Evolutionary conservation across 1,284 basidiomycete genomes (phyloP), one percentile per base, ranked within the genome.

Genomic region (Macrocybe sp.): DNA sequence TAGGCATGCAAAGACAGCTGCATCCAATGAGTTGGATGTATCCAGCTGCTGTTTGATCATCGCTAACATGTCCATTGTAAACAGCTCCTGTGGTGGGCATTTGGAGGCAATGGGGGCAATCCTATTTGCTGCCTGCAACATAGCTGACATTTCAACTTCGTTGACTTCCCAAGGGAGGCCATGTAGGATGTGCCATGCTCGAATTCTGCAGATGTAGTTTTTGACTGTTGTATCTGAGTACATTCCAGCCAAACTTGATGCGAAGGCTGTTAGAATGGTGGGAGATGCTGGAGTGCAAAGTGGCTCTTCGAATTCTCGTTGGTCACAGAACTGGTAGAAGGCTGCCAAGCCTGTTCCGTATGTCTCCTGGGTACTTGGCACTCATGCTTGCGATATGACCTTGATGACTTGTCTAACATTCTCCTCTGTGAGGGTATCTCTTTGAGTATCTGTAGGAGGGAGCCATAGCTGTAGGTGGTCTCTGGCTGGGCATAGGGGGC

Each of bases 161-260:
- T 64, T 50, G 4, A 62, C 44, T 0, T 6, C 1, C 68, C 69
- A 73, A 0, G 12, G 7, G 0, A 57, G 33, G 0, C 65, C 54
- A 47, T 74, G 70, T 0, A 72, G 40, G 0, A 62, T 53, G 50
- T 72, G 69, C 69, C 69, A 70, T 0, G 68, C 69, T 0, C 54
- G 38, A 0, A 73, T 32, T 0, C 56, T 64, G 0, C 51, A 52
- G 0, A 62, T 8, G 30, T 69, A 73, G 51, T 69, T 70, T 8
- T n/a, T 9, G 2, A 59, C 47, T 12, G 59, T 53, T n/a, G 28
- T 41, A 1, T 47, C 53, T 4, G 54, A 37, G 37, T 56, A 62
- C 0, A 51, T 14, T 0, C 57, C 59, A 0, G 54, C 56, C 0
- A 58, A 38, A 1, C 11, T 42, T 0, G 59, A 39, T 2, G 57